phyloP scores from a whole-genome alignment of 768 basidiomycete genomes.

The Lentinula boryana region DNA sequence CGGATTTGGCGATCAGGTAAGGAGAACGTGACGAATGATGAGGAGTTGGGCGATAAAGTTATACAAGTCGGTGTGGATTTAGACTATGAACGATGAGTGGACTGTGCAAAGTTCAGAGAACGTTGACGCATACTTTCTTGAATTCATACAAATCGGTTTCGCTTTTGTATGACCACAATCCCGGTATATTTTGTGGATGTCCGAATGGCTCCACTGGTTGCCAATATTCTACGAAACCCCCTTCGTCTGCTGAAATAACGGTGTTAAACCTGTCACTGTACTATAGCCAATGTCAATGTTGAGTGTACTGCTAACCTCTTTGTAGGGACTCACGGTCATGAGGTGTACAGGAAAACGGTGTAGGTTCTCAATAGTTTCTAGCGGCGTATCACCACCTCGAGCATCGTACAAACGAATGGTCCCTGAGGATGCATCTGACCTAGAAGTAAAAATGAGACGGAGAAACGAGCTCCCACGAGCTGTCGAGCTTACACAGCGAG shows the following conservation, averaged over 20 bases:
- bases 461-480: background rate
- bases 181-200: slow-evolving; percentile 67
- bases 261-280: slow-evolving; percentile 88
- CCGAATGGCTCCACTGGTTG: slow-evolving; percentile 85
- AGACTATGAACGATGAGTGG: slow-evolving; percentile 41
- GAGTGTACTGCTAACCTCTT: background rate
- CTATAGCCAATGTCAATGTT: slow-evolving; percentile 30
- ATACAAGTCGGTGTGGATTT: slow-evolving; percentile 91
- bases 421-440: slow-evolving; percentile 73
- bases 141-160: slow-evolving; percentile 95
- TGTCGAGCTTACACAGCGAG: slow-evolving; percentile 70
- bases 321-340: slow-evolving; percentile 63
- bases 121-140: slow-evolving; percentile 67
- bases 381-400: slow-evolving; percentile 73
- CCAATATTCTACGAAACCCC: slow-evolving; percentile 97
- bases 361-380: slow-evolving; percentile 70
- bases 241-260: slow-evolving; percentile 91
- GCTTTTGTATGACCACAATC: slow-evolving; percentile 87
- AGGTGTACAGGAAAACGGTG: slow-evolving; percentile 89
- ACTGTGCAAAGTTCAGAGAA: background rate
- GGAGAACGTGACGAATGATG: slow-evolving; percentile 90
- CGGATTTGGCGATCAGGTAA: slow-evolving; percentile 92
- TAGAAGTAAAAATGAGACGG: slow-evolving; percentile 22
- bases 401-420: slow-evolving; percentile 88
- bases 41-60: slow-evolving; percentile 83